phyloP scores from a whole-genome alignment of 148 eudicot genomes.

The Persicaria tinctoria region DNA sequence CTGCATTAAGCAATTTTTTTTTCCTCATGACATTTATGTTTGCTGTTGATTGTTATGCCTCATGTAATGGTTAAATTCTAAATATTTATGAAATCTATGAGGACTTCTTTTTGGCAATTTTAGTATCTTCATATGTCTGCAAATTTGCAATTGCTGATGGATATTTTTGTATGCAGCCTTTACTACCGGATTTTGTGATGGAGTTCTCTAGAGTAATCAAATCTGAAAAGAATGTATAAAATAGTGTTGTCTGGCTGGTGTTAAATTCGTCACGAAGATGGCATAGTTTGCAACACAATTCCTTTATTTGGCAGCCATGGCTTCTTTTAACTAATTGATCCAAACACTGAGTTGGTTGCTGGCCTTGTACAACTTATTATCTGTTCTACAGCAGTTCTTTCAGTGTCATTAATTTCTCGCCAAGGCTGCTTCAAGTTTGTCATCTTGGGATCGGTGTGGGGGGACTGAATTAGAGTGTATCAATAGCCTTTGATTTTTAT shows the following conservation, averaged over 20 bases:
- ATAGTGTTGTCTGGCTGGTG: neutral
- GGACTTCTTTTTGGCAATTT: no score
- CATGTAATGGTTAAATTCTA: no score
- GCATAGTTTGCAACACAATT: neutral
- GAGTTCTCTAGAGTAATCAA: neutral
- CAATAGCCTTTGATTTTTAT: neutral
- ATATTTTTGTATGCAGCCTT: neutral
- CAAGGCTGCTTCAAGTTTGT: neutral
- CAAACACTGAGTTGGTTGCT: neutral
- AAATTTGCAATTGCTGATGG: neutral
- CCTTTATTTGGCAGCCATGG: slow-evolving; percentile 2
- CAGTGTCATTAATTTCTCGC: neutral
- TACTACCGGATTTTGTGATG: neutral
- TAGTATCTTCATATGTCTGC: no score
- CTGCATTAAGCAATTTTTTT: no score
- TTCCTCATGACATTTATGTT: no score
- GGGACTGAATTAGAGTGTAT: neutral
- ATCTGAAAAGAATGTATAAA: neutral
- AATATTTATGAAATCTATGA: no score
- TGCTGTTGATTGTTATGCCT: no score
- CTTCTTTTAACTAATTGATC: neutral
- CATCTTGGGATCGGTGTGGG: neutral
- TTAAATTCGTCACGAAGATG: neutral
- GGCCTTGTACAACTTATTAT: neutral
- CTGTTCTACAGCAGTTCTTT: neutral